A percentile compares a stretch with the other conserved stretches of the same genome.
Conservation (phyloP, 2,329 filamentous ascomycete genomes). For the Nemania serpens region DNA sequence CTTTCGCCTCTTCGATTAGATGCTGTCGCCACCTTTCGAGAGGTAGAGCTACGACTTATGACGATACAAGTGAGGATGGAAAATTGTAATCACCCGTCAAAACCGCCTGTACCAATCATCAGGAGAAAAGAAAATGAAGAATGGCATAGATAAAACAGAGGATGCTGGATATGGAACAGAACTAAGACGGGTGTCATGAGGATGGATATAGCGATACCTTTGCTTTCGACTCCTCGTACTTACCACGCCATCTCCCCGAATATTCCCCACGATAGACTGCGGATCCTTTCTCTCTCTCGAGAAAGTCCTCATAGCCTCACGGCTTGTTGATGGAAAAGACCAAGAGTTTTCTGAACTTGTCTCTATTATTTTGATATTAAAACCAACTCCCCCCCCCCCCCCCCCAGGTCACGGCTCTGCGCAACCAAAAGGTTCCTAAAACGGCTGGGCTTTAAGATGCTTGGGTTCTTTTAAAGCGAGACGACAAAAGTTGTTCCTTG, state of each 20-base stretch:
- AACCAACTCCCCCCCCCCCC: neutral
- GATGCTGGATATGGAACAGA: constrained; percentile 22
- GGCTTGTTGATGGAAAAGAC: constrained; percentile 24
- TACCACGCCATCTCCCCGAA: constrained; percentile 8
- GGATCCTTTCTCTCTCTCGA: constrained; percentile 14
- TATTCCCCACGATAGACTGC: constrained; percentile 21
- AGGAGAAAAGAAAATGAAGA: constrained; percentile 23
- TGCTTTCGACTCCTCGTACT: constrained; percentile 16
- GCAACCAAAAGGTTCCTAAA: neutral
- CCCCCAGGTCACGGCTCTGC: neutral
- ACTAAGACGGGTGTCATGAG: constrained; percentile 15
- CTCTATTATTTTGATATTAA: neutral
- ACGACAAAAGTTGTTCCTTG: neutral
- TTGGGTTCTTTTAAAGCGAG: neutral
- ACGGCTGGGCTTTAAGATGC: neutral
- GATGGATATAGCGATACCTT: constrained; percentile 24
- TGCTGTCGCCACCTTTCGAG: constrained; percentile 11
- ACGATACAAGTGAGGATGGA: constrained; percentile 22
- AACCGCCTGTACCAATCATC: constrained; percentile 21
- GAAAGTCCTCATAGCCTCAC: constrained; percentile 24
- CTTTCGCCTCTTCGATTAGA: constrained; percentile 13
- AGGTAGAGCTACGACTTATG: constrained; percentile 24
- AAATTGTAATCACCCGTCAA: constrained; percentile 17
- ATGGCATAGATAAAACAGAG: constrained; percentile 24
- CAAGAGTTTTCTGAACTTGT: neutral